Percentiles rank a stretch among this genome's conserved stretches.
Conservation (phyloP, 1,139 yeast genomes). For the Pichia sp. region DNA sequence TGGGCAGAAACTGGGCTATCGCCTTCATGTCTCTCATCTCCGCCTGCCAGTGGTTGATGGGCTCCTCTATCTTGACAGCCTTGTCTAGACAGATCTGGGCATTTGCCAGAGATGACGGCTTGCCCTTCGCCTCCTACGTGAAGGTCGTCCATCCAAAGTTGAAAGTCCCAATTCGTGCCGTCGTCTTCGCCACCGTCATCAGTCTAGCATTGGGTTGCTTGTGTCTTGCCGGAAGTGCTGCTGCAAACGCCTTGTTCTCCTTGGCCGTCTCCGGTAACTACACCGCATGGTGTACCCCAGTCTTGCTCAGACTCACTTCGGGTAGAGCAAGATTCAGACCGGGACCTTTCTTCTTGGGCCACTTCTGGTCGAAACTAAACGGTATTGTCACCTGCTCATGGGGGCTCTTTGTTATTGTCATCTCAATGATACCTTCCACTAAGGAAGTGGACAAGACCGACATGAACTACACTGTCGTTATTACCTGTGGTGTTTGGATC, state of each 20-base stretch:
- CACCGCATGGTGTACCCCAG: constrained; percentile 45
- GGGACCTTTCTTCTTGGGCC: constrained; percentile 36
- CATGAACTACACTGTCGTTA: constrained; percentile 62
- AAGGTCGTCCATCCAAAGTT: constrained; percentile 52
- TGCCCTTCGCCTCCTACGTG: constrained; percentile 45
- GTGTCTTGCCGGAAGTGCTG: constrained; percentile 36
- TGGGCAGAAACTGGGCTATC: constrained; percentile 69
- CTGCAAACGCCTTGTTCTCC: constrained; percentile 44
- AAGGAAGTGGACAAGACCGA: constrained; percentile 37
- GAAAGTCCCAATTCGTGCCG: constrained; percentile 62
- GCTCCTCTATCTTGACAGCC: constrained; percentile 52
- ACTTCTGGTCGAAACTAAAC: constrained; percentile 30
- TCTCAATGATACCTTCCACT: constrained; percentile 41
- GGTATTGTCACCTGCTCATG: constrained; percentile 39
- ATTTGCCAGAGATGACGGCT: constrained; percentile 49
- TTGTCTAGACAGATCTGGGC: constrained; percentile 53
- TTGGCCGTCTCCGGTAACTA: constrained; percentile 44
- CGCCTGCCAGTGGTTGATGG: constrained; percentile 64
- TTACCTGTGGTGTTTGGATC: constrained; percentile 48
- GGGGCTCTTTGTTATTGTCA: constrained; percentile 36
- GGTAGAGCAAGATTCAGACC: constrained; percentile 38
- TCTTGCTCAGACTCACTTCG: constrained; percentile 40
- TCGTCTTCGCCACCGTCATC: constrained; percentile 48
- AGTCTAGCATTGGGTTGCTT: constrained; percentile 41
- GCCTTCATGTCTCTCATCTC: constrained; percentile 61